A percentile compares a stretch with the other conserved stretches of the same genome.
Evolutionary conservation across 2,329 filamentous ascomycete species (phyloP).

Genomic region (Drechslera avenae): DNA sequence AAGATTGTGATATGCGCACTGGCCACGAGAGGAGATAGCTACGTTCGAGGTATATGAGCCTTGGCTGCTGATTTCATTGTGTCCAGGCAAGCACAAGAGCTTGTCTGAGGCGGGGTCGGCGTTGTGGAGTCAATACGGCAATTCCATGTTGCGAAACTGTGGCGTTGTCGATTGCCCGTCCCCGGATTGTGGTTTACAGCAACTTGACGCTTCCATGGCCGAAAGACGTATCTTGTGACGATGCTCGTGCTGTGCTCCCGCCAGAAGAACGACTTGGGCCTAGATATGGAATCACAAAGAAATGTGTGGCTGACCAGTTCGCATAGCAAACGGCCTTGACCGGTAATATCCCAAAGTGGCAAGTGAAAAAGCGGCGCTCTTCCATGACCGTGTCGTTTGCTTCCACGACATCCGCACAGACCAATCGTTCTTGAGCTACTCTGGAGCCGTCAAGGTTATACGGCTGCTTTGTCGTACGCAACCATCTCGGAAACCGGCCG

Average conservation of each 20-base stretch:
- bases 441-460: conserved; percentile 30
- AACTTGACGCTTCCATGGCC: conserved; percentile 26
- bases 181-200: conserved; percentile 27
- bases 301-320: conserved; percentile 20
- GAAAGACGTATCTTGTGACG: conserved; percentile 31
- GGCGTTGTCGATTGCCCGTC: conserved; percentile 38
- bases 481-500: conserved; percentile 29
- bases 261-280: conserved; percentile 17
- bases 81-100: conserved; percentile 19
- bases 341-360: conserved; percentile 25
- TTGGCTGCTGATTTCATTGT: conserved; percentile 12
- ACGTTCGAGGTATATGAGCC: conserved; percentile 15
- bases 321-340: conserved; percentile 30
- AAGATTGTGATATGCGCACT: conserved; percentile 26
- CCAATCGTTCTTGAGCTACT: conserved; percentile 43
- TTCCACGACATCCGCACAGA: conserved; percentile 36
- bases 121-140: conserved; percentile 37
- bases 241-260: conserved; percentile 38
- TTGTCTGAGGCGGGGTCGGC: conserved; percentile 19
- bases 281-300: conserved; percentile 24
- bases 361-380: conserved; percentile 20
- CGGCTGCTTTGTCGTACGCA: conserved; percentile 34
- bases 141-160: conserved; percentile 42
- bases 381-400: conserved; percentile 31
- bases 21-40: conserved; percentile 19